A percentile compares a stretch with the other conserved stretches of the same genome.
Conservation (phyloP, 2,329 filamentous ascomycete genomes). For the Acrodontium crateriforme region DNA sequence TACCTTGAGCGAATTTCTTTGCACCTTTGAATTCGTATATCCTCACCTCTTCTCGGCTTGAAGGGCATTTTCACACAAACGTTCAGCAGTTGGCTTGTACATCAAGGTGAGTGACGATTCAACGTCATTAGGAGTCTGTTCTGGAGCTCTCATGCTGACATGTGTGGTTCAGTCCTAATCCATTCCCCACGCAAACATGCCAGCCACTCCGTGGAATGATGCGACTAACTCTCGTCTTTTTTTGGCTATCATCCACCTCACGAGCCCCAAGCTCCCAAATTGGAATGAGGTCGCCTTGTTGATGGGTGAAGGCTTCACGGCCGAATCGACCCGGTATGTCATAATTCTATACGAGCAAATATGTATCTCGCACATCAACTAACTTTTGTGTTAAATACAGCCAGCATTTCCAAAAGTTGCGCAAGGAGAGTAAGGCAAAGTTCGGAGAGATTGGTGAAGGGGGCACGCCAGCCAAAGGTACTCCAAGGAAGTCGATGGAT, state of each 20-base stretch:
- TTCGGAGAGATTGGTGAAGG: constrained; percentile 10
- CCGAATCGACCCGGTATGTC: constrained; percentile 8
- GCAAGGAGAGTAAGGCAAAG: constrained; percentile 12
- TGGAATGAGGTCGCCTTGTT: constrained; percentile 10
- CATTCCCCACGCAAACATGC: background rate
- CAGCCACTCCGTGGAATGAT: constrained; percentile 6
- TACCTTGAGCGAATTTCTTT: no score
- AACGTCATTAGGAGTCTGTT: no score
- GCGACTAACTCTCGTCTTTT: constrained; percentile 8
- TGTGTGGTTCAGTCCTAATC: no score
- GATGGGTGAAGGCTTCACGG: constrained; percentile 10
- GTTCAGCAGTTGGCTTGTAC: no score
- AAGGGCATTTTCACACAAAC: no score
- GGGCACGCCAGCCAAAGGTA: constrained; percentile 5
- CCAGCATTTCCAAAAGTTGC: constrained; percentile 13
- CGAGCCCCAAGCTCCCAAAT: constrained; percentile 5
- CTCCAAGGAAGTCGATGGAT: constrained; percentile 11
- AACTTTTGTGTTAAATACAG: constrained; percentile 3
- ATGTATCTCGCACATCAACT: background rate
- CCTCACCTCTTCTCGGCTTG: no score
- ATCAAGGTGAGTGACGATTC: no score
- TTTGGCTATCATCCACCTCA: constrained; percentile 9
- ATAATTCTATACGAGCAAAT: background rate
- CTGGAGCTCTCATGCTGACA: no score
- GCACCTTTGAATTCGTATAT: no score